Evolutionary conservation across 768 basidiomycete species (phyloP).

Genomic region (Lactarius trivialis): DNA sequence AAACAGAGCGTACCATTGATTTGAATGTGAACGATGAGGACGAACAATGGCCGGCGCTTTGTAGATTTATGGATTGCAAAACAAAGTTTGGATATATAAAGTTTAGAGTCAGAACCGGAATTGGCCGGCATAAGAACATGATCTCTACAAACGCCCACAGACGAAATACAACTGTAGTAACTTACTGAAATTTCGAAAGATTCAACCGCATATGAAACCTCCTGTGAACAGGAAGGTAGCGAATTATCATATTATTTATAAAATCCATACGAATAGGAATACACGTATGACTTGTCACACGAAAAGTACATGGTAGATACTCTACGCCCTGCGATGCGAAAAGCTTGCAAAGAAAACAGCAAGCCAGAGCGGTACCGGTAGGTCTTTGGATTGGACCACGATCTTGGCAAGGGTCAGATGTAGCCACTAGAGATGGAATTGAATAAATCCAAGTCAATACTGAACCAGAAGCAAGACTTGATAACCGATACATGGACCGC

Average conservation of each 20-base stretch:
- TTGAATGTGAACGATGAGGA: conserved; percentile 16
- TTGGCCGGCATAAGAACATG: not conserved
- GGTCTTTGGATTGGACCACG: conserved; percentile 18
- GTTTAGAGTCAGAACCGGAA: conserved; percentile 10
- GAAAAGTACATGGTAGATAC: conserved; percentile 21
- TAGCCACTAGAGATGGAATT: conserved; percentile 22
- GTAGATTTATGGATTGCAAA: not conserved
- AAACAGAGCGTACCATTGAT: conserved; percentile 28
- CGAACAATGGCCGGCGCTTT: not conserved
- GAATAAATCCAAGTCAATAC: conserved; percentile 24
- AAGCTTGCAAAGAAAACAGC: conserved; percentile 14
- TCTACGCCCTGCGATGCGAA: conserved; percentile 18
- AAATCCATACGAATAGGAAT: conserved; percentile 23
- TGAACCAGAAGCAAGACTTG: conserved; percentile 20
- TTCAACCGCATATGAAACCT: too few relatives aligned
- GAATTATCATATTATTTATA: conserved; percentile 22
- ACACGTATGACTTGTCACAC: conserved; percentile 21
- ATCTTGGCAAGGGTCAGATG: conserved; percentile 21
- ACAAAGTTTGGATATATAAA: conserved; percentile 16
- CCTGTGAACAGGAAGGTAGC: too few relatives aligned
- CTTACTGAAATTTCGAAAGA: too few relatives aligned
- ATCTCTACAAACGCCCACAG: too few relatives aligned
- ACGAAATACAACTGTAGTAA: too few relatives aligned
- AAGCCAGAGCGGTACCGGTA: conserved; percentile 17
- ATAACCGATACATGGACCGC: too few relatives aligned